Percentiles rank a stretch among this genome's conserved stretches.
These are phyloP conservation scores for Saccharomyces uvarum DNA, from an alignment of 1,139 yeast genomes.

Conservation along the genomic window DNA sequence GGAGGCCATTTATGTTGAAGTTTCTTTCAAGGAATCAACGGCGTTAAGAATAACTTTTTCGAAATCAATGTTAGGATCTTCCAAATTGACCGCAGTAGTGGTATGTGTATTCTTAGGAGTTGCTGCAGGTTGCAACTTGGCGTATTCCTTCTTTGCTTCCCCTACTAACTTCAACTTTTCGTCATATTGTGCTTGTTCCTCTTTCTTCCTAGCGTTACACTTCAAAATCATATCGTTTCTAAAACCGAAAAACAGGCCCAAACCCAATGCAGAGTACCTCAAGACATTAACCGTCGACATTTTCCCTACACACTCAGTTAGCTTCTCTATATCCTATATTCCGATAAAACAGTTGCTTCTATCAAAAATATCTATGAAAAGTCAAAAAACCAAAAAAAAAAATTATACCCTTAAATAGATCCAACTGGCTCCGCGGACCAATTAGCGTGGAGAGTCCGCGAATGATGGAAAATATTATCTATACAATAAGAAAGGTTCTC, in stretches of 20 bases:
- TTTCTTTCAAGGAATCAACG: constrained; percentile 32
- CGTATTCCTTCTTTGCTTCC: constrained; percentile 84
- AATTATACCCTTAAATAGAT: not conserved
- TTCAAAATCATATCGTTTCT: constrained; percentile 70
- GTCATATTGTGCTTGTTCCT: constrained; percentile 52
- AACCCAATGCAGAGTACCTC: constrained; percentile 87
- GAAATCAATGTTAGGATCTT: constrained; percentile 85
- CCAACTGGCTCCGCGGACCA: not conserved
- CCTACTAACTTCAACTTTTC: constrained; percentile 69
- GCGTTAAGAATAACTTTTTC: constrained; percentile 47
- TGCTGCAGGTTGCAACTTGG: constrained; percentile 45
- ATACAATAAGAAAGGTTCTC: not conserved
- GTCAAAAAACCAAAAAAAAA: not conserved
- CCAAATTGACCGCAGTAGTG: constrained; percentile 49
- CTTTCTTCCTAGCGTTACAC: constrained; percentile 49
- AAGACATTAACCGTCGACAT: constrained; percentile 54
- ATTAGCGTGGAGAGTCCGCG: constrained; percentile 1
- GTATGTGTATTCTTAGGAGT: constrained; percentile 27
- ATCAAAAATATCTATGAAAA: not conserved
- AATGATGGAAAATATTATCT: not conserved
- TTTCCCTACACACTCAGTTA: constrained; percentile 2
- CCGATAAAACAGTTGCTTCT: not conserved
- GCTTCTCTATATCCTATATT: not conserved
- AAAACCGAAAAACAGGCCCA: constrained; percentile 87
- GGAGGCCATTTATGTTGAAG: not conserved